Percentiles rank a stretch among this genome's conserved stretches.
phyloP scores from a whole-genome alignment of 768 basidiomycete genomes.

The Trametes coccinea region DNA sequence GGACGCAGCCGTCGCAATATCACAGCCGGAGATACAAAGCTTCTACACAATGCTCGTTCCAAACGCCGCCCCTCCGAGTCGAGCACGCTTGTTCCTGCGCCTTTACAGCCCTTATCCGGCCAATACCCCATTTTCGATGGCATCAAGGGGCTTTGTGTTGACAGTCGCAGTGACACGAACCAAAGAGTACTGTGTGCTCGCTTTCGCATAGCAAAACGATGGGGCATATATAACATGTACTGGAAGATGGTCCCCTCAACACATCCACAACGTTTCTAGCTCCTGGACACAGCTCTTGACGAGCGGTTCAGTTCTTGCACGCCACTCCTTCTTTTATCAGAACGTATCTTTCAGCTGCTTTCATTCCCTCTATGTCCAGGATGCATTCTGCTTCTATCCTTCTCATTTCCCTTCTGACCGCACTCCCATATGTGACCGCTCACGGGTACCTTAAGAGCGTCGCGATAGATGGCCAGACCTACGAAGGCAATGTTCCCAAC shows the following conservation, averaged over 20 bases:
- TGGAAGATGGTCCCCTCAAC: neutral
- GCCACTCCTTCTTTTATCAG: constrained; percentile 2
- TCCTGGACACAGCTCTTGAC: constrained; percentile 19
- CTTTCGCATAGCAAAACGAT: neutral
- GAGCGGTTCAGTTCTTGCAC: constrained; percentile 15
- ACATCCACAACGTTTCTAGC: neutral
- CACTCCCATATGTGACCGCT: constrained; percentile 34
- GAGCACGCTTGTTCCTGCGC: neutral
- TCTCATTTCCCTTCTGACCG: constrained; percentile 22
- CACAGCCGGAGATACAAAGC: neutral
- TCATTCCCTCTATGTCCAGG: neutral
- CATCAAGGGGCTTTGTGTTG: neutral
- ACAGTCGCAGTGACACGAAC: neutral
- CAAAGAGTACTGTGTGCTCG: neutral
- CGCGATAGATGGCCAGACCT: constrained; percentile 44
- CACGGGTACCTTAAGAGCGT: constrained; percentile 48
- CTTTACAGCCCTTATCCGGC: neutral
- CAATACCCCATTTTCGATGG: neutral
- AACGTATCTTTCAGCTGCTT: neutral
- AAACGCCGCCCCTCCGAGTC: neutral
- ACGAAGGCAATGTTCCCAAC: constrained; percentile 42
- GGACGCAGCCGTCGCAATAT: neutral
- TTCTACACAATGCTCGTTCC: neutral
- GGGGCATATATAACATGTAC: neutral
- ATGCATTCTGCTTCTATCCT: constrained; percentile 1